Conservation (phyloP, 805 yeast genomes). For the Allodekkera sacchari region DNA sequence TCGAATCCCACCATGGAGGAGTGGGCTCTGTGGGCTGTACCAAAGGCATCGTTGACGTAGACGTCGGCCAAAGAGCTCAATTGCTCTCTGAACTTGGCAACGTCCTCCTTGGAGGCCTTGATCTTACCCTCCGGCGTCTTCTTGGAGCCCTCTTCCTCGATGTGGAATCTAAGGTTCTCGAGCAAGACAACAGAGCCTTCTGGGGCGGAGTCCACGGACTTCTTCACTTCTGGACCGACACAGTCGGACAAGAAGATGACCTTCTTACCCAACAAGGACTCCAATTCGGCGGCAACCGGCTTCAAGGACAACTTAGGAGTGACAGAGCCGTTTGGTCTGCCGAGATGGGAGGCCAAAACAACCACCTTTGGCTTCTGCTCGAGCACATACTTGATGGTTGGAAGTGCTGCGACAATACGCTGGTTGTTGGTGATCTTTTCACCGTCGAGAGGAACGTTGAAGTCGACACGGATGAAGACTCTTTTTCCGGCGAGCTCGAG, state of each 20-base stretch:
- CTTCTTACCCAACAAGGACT: conserved; percentile 60
- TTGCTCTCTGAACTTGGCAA: conserved; percentile 79
- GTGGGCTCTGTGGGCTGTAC: conserved; percentile 99
- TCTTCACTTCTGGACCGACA: conserved; percentile 87
- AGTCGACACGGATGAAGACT: conserved; percentile 97
- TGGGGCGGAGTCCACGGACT: conserved; percentile 62
- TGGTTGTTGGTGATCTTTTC: conserved; percentile 97
- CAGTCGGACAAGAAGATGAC: conserved; percentile 83
- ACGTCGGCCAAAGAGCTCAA: conserved; percentile 93
- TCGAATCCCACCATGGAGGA: conserved; percentile 98
- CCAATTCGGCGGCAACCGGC: conserved; percentile 89
- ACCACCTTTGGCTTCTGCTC: conserved; percentile 88
- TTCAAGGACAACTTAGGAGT: conserved; percentile 81
- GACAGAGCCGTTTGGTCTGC: conserved; percentile 97
- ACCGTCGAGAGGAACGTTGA: conserved; percentile 83
- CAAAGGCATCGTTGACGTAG: conserved; percentile 96
- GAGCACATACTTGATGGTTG: conserved; percentile 92
- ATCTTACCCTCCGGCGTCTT: conserved; percentile 81
- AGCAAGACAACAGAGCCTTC: conserved; percentile 81
- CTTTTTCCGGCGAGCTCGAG: conserved; percentile 81
- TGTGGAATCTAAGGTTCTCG: conserved; percentile 98
- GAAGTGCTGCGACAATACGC: conserved; percentile 98
- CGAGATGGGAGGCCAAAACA: conserved; percentile 93
- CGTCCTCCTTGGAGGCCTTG: conserved; percentile 84
- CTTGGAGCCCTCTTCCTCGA: conserved; percentile 92